Evolutionary conservation across 352 stramenopile species (phyloP), one percentile per base, ranked within the genome.

Genomic region (Globisporangium viniferum): DNA sequence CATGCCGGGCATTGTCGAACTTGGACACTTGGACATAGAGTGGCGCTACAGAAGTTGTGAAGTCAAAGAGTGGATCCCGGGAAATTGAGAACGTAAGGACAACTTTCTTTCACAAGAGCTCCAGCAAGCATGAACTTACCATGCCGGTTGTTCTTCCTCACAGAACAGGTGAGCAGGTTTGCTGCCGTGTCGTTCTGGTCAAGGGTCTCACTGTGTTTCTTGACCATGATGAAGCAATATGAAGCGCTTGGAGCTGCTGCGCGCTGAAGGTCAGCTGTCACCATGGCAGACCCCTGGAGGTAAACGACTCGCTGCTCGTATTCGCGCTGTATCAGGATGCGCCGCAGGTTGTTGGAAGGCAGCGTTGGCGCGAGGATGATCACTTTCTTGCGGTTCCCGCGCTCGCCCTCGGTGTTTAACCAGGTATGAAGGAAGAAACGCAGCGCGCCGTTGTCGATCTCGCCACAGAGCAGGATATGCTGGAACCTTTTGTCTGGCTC

Each of bases 361-460:
- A 92, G 71, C 0, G 71, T 79, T 0, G 83, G 84, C 3, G 79
- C 79, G 12, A 96, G 70, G 39, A 95, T 91, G 14, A 96, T 79
- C 20, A 94, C 85, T 66, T 86, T 89, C 22, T 81, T 75, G 5
- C 74, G 73, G 33, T 80, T 80, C 41, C 78, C 73, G 29, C 79
- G 71, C 48, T 93, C 78, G 67, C 89, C 74, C 57, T 92, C 81
- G 62, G 83, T 73, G 49, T 91, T 75, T 1, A 95, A 69, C 81
- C 90, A 93, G 27, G 86, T 87, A 66, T 90, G 78, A 12, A 96
- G 71, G 63, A 96, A 96, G 62, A 92, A 93, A 9, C 84, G 75
- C 3, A 94, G 76, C 1, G 81, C 77, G 18, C 81, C 74, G 44
- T 91, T 83, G 22, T 91, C 75, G 44, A 95, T 80, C 55, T 96